These are phyloP conservation scores for Cymbopogon citratus DNA, from an alignment of 176 grass and related monocot species.

Conservation along the genomic window DNA sequence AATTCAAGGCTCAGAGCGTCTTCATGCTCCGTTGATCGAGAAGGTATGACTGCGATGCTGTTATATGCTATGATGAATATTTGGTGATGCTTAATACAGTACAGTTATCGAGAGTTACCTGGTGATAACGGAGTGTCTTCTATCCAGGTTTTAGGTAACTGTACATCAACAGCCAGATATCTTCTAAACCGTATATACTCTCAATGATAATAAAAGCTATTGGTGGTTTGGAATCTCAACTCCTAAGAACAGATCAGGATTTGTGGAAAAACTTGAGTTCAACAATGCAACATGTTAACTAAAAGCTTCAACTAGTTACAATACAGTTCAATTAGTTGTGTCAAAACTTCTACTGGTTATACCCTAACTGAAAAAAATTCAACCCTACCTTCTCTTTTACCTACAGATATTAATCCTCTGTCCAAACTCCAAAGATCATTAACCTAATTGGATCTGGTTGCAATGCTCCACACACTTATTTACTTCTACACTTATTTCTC, in stretches of 20 bases:
- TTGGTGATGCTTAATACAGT: background rate
- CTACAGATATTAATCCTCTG: background rate
- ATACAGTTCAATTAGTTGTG: background rate
- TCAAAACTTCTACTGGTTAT: background rate
- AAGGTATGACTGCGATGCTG: constrained; percentile 46
- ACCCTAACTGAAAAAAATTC: background rate
- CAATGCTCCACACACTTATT: constrained; percentile 9
- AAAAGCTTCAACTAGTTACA: background rate
- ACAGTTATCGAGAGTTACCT: background rate
- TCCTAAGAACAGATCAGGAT: background rate
- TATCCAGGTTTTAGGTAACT: background rate
- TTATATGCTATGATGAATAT: background rate
- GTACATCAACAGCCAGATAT: background rate
- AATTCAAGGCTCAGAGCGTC: constrained; percentile 44
- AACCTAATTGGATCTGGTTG: background rate
- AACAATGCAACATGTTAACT: background rate
- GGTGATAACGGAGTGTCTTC: background rate
- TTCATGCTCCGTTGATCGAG: constrained; percentile 53
- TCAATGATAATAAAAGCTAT: background rate
- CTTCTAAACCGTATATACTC: background rate
- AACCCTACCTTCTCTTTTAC: background rate
- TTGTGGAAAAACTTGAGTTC: background rate
- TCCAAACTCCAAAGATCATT: background rate
- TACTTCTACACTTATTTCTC: constrained; percentile 5
- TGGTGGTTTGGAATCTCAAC: background rate